Evolutionary conservation across 495 filamentous ascomycete genomes (phyloP).

Genomic region (Diplogelasinospora grovesii): DNA sequence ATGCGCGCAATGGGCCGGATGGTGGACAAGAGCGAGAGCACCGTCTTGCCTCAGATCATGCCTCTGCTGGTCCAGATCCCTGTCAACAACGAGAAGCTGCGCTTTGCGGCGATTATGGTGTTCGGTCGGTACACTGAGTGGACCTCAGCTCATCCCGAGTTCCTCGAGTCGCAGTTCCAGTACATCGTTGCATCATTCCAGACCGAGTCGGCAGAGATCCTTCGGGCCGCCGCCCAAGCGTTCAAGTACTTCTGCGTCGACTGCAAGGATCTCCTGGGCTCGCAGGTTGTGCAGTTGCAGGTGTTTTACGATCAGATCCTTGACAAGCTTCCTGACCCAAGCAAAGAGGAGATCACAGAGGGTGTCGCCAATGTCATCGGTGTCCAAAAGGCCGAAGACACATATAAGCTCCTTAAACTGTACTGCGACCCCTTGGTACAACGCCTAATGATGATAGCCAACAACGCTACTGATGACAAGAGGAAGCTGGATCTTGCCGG

Average conservation of each 20-base stretch:
- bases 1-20: constrained; percentile 96
- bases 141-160: constrained; percentile 90
- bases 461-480: constrained; percentile 73
- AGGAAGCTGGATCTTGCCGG: constrained; percentile 76
- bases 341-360: constrained; percentile 93
- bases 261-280: constrained; percentile 76
- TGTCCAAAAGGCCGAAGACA: constrained; percentile 70
- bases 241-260: constrained; percentile 96
- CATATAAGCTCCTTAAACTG: constrained; percentile 77
- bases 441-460: constrained; percentile 78
- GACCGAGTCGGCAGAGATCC: constrained; percentile 76
- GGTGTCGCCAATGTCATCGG: constrained; percentile 88
- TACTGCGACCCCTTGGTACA: constrained; percentile 91
- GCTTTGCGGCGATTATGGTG: constrained; percentile 95
- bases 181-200: constrained; percentile 91
- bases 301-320: constrained; percentile 84
- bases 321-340: constrained; percentile 71
- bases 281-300: constrained; percentile 76
- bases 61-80: constrained; percentile 90
- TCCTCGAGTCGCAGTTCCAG: constrained; percentile 81
- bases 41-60: constrained; percentile 82
- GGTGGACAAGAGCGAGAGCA: constrained; percentile 82
- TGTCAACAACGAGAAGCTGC: constrained; percentile 90
- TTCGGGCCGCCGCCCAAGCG: constrained; percentile 83
- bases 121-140: constrained; percentile 95